These are phyloP conservation scores for Podospora pseudopauciseta DNA, from an alignment of 495 filamentous ascomycete genomes.

Conservation along the genomic window DNA sequence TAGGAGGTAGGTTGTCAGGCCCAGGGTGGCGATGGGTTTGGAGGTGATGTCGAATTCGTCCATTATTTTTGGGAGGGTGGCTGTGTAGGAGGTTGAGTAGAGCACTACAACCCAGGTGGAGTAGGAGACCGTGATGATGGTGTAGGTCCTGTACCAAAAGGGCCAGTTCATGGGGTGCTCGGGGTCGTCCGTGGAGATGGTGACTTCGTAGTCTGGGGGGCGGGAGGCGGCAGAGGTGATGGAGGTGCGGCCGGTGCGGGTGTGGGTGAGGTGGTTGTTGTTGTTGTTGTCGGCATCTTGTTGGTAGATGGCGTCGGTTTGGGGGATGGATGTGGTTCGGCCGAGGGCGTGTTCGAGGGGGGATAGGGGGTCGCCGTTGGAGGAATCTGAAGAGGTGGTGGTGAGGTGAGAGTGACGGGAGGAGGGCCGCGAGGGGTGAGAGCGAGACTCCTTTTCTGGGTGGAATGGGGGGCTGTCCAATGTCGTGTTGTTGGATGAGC, in stretches of 20 bases:
- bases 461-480: neutral
- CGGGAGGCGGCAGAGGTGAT: constrained; percentile 56
- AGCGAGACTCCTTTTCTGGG: neutral
- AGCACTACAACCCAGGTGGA: constrained; percentile 73
- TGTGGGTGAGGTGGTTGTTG: constrained; percentile 23
- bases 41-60: constrained; percentile 57
- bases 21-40: constrained; percentile 62
- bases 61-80: constrained; percentile 62
- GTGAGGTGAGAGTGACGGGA: constrained; percentile 1
- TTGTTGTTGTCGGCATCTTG: constrained; percentile 12
- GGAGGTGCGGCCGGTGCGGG: constrained; percentile 52
- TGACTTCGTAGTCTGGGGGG: constrained; percentile 70
- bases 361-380: constrained; percentile 30
- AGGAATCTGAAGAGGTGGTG: constrained; percentile 24
- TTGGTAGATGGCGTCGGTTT: neutral
- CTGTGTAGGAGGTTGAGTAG: constrained; percentile 82
- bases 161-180: constrained; percentile 73
- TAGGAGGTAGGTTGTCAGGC: constrained; percentile 74
- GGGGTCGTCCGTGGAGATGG: constrained; percentile 63
- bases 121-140: constrained; percentile 63
- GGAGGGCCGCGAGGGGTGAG: neutral
- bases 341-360: constrained; percentile 36
- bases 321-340: neutral
- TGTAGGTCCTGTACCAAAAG: constrained; percentile 60
- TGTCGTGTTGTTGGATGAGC: neutral